These are phyloP conservation scores for Desmodesmus armatus DNA, from an alignment of 139 green algal species.

Conservation along the genomic window DNA sequence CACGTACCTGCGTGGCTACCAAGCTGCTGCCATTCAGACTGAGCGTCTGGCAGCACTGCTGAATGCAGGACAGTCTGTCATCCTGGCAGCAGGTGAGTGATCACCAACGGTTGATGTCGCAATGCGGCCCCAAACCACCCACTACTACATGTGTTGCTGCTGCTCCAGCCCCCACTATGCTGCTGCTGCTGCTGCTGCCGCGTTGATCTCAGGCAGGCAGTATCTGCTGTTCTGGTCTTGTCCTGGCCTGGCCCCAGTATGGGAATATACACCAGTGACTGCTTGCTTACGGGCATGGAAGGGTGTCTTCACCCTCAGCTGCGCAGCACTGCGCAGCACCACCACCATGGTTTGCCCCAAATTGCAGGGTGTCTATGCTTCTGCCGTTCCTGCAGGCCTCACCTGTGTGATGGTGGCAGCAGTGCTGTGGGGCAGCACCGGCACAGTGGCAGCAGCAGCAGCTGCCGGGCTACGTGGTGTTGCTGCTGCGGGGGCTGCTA, in stretches of 20 bases:
- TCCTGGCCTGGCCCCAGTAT: too few relatives aligned
- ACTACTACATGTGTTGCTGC: background rate
- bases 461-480: conserved; percentile 3
- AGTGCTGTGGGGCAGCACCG: conserved; percentile 17
- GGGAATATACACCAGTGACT: too few relatives aligned
- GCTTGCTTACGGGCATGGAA: conserved; percentile 2
- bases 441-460: conserved; percentile 8
- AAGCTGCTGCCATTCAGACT: conserved; percentile 69
- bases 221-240: too few relatives aligned
- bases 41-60: conserved; percentile 84
- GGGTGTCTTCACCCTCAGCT: background rate
- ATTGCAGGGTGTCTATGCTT: background rate
- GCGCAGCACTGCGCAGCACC: background rate
- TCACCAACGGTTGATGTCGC: background rate
- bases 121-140: background rate
- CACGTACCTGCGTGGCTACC: conserved; percentile 69
- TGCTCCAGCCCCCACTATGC: background rate
- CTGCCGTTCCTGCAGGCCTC: conserved; percentile 11
- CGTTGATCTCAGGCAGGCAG: background rate
- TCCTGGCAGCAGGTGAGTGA: conserved; percentile 67
- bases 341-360: background rate
- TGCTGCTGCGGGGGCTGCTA: background rate
- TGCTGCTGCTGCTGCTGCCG: background rate
- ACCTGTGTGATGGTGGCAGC: conserved; percentile 42
- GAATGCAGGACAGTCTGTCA: conserved; percentile 92